These are phyloP conservation scores for Candida krabiensis DNA, from an alignment of 805 yeast genomes.

Conservation along the genomic window DNA sequence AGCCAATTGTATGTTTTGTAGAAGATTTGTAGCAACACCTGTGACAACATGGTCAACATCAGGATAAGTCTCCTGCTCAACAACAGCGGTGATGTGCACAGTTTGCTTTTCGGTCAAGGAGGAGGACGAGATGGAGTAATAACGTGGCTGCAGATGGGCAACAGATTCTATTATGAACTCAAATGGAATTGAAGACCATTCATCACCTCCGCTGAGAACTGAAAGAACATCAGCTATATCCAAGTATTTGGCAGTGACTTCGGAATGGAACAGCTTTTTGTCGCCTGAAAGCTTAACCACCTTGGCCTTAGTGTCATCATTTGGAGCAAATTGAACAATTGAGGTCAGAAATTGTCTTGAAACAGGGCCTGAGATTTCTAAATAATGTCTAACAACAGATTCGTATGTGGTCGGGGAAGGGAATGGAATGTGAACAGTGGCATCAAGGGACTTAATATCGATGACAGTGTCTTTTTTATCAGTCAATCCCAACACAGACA, in stretches of 20 bases:
- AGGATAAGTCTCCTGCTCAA: conserved; percentile 57
- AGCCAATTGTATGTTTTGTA: conserved; percentile 65
- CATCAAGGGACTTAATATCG: conserved; percentile 66
- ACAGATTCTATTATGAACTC: conserved; percentile 79
- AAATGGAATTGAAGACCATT: conserved; percentile 83
- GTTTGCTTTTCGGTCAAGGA: conserved; percentile 71
- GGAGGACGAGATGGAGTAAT: conserved; percentile 93
- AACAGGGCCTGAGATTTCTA: conserved; percentile 90
- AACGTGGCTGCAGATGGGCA: conserved; percentile 86
- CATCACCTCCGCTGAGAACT: conserved; percentile 55
- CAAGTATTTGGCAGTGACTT: conserved; percentile 58
- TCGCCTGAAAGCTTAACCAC: conserved; percentile 60
- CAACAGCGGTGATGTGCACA: conserved; percentile 88
- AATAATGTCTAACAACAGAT: conserved; percentile 77
- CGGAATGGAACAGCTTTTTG: conserved; percentile 64
- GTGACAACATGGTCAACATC: conserved; percentile 45
- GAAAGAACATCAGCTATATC: conserved; percentile 77
- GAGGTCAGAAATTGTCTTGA: conserved; percentile 82
- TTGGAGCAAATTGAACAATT: conserved; percentile 81
- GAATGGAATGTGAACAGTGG: conserved; percentile 55
- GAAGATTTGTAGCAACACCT: conserved; percentile 91
- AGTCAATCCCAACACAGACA: conserved; percentile 59
- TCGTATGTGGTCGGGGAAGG: conserved; percentile 88
- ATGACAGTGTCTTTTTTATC: conserved; percentile 56
- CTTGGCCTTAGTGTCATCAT: conserved; percentile 49